phyloP scores from a whole-genome alignment of 2,329 filamentous ascomycete species.

The Beauveria varroae region DNA sequence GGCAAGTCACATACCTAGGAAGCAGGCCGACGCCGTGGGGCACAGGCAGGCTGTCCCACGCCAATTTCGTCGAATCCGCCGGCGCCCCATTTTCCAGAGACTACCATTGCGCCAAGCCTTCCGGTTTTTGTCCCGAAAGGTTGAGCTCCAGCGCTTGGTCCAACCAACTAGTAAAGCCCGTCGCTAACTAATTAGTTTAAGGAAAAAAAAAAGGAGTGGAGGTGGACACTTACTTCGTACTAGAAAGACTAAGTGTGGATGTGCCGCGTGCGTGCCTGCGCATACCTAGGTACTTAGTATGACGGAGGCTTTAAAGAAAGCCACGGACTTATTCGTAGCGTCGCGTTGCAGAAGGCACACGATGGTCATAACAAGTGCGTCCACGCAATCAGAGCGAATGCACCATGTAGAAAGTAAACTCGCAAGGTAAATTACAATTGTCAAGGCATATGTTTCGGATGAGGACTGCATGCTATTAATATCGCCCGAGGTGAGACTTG shows the following conservation, averaged over 20 bases:
- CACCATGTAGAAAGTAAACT: not conserved
- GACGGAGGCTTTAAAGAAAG: not conserved
- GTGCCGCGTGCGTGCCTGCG: not conserved
- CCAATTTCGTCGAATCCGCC: conserved; percentile 10
- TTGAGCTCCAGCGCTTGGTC: conserved; percentile 1
- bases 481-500: conserved; percentile 11
- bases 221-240: not conserved
- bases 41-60: conserved; percentile 2
- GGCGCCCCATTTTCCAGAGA: conserved; percentile 2
- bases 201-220: not conserved
- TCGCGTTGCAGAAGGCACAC: not conserved
- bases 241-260: not conserved
- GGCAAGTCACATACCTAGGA: not conserved
- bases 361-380: conserved; percentile 2
- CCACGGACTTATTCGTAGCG: not conserved
- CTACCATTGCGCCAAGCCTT: conserved; percentile 7
- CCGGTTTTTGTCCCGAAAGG: conserved; percentile 9
- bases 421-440: conserved; percentile 9
- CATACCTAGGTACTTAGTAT: not conserved
- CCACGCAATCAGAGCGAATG: conserved; percentile 13
- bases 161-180: not conserved
- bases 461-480: conserved; percentile 11
- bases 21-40: not conserved
- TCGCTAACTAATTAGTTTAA: not conserved
- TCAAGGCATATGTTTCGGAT: conserved; percentile 10